Evolutionary conservation across 352 stramenopile genomes (phyloP).

Genomic region (Phytopythium ostracodes): DNA sequence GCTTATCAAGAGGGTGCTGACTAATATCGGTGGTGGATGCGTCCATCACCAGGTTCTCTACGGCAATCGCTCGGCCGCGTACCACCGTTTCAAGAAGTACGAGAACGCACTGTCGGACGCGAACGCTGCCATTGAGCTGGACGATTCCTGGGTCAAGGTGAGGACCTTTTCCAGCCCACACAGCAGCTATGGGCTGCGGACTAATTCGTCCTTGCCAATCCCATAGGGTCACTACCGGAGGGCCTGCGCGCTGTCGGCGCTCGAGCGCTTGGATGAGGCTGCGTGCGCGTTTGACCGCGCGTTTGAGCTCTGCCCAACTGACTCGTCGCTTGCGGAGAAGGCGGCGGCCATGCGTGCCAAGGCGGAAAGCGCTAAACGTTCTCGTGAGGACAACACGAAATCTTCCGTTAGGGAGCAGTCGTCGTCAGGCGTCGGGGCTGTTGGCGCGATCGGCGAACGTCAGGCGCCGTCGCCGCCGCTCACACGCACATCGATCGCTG

Average conservation of each 20-base stretch:
- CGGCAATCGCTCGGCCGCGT: constrained; percentile 75
- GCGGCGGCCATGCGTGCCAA: constrained; percentile 59
- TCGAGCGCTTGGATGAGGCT: constrained; percentile 63
- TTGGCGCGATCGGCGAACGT: constrained; percentile 7
- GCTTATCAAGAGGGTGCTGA: not conserved
- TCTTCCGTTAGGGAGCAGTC: not conserved
- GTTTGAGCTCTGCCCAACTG: constrained; percentile 61
- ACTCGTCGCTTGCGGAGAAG: constrained; percentile 59
- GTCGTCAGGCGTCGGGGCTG: not conserved
- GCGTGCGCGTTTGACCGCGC: constrained; percentile 64
- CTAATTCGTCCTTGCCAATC: not conserved
- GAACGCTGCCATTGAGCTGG: constrained; percentile 49
- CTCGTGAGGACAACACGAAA: not conserved
- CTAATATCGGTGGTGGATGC: not conserved
- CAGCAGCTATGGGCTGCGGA: not conserved
- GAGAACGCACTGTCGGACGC: constrained; percentile 60
- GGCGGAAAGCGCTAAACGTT: not conserved
- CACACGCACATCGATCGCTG: constrained; percentile 4
- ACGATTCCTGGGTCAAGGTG: constrained; percentile 78
- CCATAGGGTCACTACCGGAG: constrained; percentile 72
- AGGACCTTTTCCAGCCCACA: not conserved
- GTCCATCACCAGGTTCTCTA: constrained; percentile 59
- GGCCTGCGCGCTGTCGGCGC: constrained; percentile 55
- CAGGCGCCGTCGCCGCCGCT: constrained; percentile 7
- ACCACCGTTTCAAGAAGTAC: constrained; percentile 71